Evolutionary conservation across 345 rosid genomes (phyloP).

Genomic region (Angophora floribunda): DNA sequence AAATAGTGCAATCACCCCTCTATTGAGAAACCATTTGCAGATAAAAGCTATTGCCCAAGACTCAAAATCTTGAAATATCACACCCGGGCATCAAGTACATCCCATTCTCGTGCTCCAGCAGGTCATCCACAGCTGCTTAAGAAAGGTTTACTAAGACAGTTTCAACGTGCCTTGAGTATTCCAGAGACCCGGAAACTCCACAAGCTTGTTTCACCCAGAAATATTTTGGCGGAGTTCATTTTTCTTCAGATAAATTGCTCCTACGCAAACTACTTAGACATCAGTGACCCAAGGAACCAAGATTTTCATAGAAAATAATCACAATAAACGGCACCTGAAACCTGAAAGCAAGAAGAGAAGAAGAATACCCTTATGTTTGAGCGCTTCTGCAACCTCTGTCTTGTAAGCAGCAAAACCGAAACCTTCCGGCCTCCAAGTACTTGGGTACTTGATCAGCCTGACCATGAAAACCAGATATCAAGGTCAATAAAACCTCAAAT

Average conservation of each 20-base stretch:
- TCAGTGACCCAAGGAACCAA: background rate
- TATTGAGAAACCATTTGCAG: background rate
- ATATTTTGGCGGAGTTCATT: background rate
- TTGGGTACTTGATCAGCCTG: slow-evolving; percentile 25
- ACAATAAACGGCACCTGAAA: background rate
- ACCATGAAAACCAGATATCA: slow-evolving; percentile 6
- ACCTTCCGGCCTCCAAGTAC: slow-evolving; percentile 53
- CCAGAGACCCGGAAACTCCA: background rate
- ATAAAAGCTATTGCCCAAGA: background rate
- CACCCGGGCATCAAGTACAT: background rate
- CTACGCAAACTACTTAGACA: background rate
- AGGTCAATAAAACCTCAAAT: background rate
- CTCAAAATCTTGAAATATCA: background rate
- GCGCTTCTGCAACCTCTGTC: slow-evolving; percentile 39
- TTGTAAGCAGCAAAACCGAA: slow-evolving; percentile 55
- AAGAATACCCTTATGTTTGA: slow-evolving; percentile 44
- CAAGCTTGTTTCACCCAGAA: background rate
- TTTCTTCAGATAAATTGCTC: background rate
- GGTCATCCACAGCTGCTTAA: background rate
- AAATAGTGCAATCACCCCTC: background rate
- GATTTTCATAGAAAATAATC: background rate
- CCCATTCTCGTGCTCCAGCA: background rate
- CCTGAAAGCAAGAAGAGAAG: background rate
- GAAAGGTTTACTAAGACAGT: background rate
- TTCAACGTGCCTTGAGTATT: background rate